Conservation (phyloP, 371 early-diverging fungal species). For the Mucor sp. region DNA sequence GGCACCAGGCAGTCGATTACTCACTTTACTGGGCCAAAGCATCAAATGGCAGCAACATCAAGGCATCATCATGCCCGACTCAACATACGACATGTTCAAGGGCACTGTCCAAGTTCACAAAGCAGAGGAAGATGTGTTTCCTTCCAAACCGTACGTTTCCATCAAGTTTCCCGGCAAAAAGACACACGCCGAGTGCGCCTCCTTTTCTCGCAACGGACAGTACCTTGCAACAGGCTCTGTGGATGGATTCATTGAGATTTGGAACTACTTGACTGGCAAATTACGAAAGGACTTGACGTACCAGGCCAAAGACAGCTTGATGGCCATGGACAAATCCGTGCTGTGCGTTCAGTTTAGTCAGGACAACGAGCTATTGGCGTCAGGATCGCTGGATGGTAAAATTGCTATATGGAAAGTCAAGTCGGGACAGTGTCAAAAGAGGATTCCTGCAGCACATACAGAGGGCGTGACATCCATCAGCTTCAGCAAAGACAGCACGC, state of each 20-base stretch:
- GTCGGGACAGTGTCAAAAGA: slow-evolving; percentile 73
- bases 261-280: slow-evolving; percentile 91
- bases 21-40: slow-evolving; percentile 82
- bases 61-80: slow-evolving; percentile 69
- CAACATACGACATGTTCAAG: slow-evolving; percentile 75
- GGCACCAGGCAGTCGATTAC: slow-evolving; percentile 55
- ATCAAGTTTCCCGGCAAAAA: slow-evolving; percentile 82
- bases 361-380: slow-evolving; percentile 80
- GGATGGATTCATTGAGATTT: slow-evolving; percentile 95
- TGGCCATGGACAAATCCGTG: slow-evolving; percentile 91
- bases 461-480: slow-evolving; percentile 81
- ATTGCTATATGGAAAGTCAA: slow-evolving; percentile 86
- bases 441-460: slow-evolving; percentile 81
- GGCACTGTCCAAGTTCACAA: slow-evolving; percentile 63
- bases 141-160: slow-evolving; percentile 41
- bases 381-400: slow-evolving; percentile 85
- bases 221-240: slow-evolving; percentile 85
- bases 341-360: slow-evolving; percentile 74
- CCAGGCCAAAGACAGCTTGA: slow-evolving; percentile 75
- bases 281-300: slow-evolving; percentile 85
- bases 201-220: slow-evolving; percentile 84
- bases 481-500: slow-evolving; percentile 75
- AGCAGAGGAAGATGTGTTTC: slow-evolving; percentile 73
- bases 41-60: slow-evolving; percentile 87
- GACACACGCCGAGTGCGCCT: slow-evolving; percentile 75